Conservation (phyloP, 129 eudicot species). For the Erigeron canadensis region DNA sequence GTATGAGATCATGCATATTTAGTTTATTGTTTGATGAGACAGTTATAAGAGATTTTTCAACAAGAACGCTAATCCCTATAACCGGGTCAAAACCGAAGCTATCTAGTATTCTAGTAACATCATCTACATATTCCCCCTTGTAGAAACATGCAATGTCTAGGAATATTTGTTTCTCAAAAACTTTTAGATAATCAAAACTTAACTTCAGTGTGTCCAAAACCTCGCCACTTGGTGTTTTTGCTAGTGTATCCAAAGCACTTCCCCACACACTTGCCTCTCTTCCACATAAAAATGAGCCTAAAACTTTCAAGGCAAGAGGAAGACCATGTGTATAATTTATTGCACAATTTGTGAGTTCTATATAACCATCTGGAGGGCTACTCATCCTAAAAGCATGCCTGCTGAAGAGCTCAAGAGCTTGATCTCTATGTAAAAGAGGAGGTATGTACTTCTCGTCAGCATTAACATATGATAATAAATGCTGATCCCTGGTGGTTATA, state of each 20-base stretch:
- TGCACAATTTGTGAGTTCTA: background rate
- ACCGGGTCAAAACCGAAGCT: slow-evolving; percentile 9
- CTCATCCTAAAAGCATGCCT: background rate
- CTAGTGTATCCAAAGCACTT: slow-evolving; percentile 14
- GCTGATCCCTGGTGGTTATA: background rate
- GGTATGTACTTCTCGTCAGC: background rate
- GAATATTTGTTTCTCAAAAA: background rate
- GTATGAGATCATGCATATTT: slow-evolving; percentile 19
- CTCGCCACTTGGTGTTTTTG: background rate
- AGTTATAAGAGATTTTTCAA: slow-evolving; percentile 12
- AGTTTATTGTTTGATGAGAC: background rate
- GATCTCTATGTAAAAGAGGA: background rate
- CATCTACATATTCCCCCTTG: background rate
- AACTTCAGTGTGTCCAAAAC: background rate
- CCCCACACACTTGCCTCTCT: background rate
- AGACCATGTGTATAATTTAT: background rate
- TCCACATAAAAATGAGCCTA: background rate
- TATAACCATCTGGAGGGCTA: background rate
- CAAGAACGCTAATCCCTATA: background rate
- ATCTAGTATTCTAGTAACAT: slow-evolving; percentile 11
- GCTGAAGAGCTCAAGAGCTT: background rate
- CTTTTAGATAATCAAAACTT: slow-evolving; percentile 10
- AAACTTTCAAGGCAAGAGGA: slow-evolving; percentile 12
- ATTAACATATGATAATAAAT: background rate
- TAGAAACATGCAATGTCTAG: slow-evolving; percentile 18